Conservation (phyloP, 2,329 filamentous ascomycete genomes). For the Trichoderma sp. region DNA sequence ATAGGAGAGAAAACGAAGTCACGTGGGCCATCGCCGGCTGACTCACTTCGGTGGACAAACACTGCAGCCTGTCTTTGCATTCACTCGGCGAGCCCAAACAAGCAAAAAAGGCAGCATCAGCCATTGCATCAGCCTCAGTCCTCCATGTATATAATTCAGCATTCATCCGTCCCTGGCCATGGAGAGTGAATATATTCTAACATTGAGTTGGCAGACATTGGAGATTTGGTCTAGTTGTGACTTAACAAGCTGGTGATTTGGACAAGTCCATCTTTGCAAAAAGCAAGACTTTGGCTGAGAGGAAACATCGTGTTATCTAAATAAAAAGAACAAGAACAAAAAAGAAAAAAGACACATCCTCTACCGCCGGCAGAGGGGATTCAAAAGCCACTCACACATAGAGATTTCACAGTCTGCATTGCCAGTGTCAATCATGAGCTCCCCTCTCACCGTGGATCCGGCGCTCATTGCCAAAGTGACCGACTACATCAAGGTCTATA, state of each 20-base stretch:
- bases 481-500: constrained; percentile 66
- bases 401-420: neutral
- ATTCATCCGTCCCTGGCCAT: neutral
- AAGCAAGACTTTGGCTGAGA: neutral
- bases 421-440: constrained; percentile 24
- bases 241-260: neutral
- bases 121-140: neutral
- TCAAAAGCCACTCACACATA: neutral
- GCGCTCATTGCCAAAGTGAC: constrained; percentile 56
- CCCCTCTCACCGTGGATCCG: constrained; percentile 32
- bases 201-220: neutral
- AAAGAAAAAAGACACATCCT: neutral
- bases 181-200: neutral
- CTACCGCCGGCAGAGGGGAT: neutral
- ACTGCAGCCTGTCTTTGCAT: no score
- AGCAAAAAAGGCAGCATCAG: neutral
- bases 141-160: neutral
- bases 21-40: neutral
- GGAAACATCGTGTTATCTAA: neutral
- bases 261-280: neutral
- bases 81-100: neutral
- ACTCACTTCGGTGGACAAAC: neutral
- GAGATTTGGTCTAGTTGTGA: neutral
- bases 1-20: neutral
- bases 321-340: neutral